Percentiles rank a stretch among this genome's conserved stretches.
Conservation (phyloP, 2,329 filamentous ascomycete species). For the Diaporthe ampelina region DNA sequence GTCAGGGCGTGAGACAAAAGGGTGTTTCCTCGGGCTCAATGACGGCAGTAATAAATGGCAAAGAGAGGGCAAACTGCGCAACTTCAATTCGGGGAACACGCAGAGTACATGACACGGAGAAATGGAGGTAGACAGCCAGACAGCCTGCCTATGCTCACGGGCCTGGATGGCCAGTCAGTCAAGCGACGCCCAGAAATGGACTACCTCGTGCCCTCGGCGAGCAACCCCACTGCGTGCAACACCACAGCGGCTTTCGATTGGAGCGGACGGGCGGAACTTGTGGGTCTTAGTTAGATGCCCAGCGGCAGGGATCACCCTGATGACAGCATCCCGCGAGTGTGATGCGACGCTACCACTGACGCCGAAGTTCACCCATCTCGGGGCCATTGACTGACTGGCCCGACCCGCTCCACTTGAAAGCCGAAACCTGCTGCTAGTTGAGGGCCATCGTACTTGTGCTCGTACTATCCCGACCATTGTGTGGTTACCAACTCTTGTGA, state of each 20-base stretch:
- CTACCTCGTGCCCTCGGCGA: slow-evolving; percentile 7
- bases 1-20: background rate
- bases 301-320: slow-evolving; percentile 14
- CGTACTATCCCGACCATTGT: no score
- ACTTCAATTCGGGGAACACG: background rate
- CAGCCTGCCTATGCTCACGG: background rate
- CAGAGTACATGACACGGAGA: slow-evolving; percentile 34
- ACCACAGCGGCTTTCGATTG: slow-evolving; percentile 23
- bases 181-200: slow-evolving; percentile 14
- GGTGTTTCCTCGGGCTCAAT: background rate
- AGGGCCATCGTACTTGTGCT: background rate
- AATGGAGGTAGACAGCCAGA: slow-evolving; percentile 29
- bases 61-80: background rate
- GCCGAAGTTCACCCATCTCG: slow-evolving; percentile 27
- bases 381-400: slow-evolving; percentile 1
- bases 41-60: background rate
- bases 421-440: slow-evolving; percentile 10
- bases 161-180: slow-evolving; percentile 23
- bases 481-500: background rate
- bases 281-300: background rate
- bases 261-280: slow-evolving; percentile 40
- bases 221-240: slow-evolving; percentile 19
- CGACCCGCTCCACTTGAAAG: slow-evolving; percentile 12
- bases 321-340: slow-evolving; percentile 16
- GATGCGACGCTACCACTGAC: background rate